phyloP scores from a whole-genome alignment of 495 filamentous ascomycete genomes.

The Poronia punctata region DNA sequence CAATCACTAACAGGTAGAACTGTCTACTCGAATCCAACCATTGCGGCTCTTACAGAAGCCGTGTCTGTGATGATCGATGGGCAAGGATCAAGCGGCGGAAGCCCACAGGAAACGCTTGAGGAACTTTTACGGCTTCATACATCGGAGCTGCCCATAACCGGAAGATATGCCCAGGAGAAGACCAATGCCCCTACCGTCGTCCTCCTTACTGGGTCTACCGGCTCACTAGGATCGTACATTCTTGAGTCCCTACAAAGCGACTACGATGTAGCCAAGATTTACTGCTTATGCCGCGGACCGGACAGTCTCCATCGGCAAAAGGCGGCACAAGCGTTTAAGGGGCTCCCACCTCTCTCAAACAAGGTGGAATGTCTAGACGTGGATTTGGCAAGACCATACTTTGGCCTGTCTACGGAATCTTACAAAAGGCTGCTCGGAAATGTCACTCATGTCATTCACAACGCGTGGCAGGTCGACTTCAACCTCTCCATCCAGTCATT shows the following conservation, averaged over 20 bases:
- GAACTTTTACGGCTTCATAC: neutral
- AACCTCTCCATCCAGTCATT: slow-evolving; percentile 34
- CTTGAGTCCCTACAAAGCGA: slow-evolving; percentile 23
- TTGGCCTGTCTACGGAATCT: slow-evolving; percentile 5
- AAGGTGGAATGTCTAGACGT: slow-evolving; percentile 8
- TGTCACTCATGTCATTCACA: slow-evolving; percentile 32
- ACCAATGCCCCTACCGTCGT: slow-evolving; percentile 6
- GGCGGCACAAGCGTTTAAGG: neutral
- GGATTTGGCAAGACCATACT: slow-evolving; percentile 6
- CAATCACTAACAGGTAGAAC: neutral
- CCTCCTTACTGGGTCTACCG: slow-evolving; percentile 41
- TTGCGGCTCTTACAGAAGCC: neutral
- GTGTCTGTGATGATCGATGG: neutral
- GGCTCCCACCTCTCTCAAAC: slow-evolving; percentile 5
- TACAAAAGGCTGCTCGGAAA: slow-evolving; percentile 9
- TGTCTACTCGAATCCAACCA: slow-evolving; percentile 1
- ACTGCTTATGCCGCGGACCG: slow-evolving; percentile 36
- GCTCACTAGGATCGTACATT: slow-evolving; percentile 39
- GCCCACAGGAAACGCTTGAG: neutral
- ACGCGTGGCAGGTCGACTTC: slow-evolving; percentile 48
- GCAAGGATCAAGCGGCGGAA: neutral
- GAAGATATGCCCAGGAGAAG: neutral
- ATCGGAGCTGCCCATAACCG: neutral
- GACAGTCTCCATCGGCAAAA: slow-evolving; percentile 16
- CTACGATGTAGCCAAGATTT: slow-evolving; percentile 24